Evolutionary conservation across 1,139 yeast genomes (phyloP).

Genomic region (Candida neerlandica): DNA sequence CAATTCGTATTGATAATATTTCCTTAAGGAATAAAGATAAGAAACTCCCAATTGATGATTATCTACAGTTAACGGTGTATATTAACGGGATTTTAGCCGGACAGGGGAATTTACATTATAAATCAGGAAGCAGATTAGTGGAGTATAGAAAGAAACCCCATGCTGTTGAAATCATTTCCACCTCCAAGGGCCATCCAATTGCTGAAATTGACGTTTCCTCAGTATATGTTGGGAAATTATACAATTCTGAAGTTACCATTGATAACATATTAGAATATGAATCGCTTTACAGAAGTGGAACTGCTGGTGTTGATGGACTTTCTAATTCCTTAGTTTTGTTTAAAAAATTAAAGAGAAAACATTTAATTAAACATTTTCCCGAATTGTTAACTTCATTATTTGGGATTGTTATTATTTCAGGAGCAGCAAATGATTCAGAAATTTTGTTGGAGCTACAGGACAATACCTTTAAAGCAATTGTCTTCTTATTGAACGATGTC

Average conservation of each 20-base stretch:
- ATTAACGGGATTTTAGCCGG: slow-evolving; percentile 67
- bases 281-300: slow-evolving; percentile 43
- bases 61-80: slow-evolving; percentile 57
- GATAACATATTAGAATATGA: slow-evolving; percentile 62
- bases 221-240: slow-evolving; percentile 70
- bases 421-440: slow-evolving; percentile 20
- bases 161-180: slow-evolving; percentile 38
- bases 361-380: slow-evolving; percentile 56
- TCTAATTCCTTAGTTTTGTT: slow-evolving; percentile 42
- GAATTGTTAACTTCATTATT: slow-evolving; percentile 48
- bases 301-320: slow-evolving; percentile 49
- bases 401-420: slow-evolving; percentile 38
- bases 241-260: slow-evolving; percentile 61
- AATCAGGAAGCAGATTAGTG: slow-evolving; percentile 43
- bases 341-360: slow-evolving; percentile 47
- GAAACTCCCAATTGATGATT: slow-evolving; percentile 51
- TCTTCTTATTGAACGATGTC: slow-evolving; percentile 61
- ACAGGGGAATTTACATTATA: slow-evolving; percentile 49
- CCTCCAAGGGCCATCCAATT: slow-evolving; percentile 37
- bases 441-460: slow-evolving; percentile 37
- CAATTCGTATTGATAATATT: slow-evolving; percentile 60
- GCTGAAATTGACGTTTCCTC: slow-evolving; percentile 61
- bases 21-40: slow-evolving; percentile 37
- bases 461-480: slow-evolving; percentile 54
- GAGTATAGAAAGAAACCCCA: slow-evolving; percentile 42